A percentile compares a stretch with the other conserved stretches of the same genome.
Conservation (phyloP, 768 basidiomycete species). For the Tulasnella sp. region DNA sequence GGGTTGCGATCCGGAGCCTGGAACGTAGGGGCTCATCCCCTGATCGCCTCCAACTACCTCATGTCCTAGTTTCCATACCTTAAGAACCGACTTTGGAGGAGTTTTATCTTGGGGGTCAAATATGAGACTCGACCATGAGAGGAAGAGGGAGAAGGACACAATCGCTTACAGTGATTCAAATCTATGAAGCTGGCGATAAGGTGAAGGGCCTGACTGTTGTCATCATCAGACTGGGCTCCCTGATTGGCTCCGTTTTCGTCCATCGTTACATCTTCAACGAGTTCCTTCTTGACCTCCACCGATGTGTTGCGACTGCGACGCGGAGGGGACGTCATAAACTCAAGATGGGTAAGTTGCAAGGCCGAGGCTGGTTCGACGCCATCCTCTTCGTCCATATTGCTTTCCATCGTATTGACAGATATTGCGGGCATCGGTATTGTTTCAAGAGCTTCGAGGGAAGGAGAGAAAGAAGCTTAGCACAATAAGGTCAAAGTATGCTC, state of each 20-base stretch:
- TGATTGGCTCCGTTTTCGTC: background rate
- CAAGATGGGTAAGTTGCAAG: background rate
- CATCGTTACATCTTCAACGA: background rate
- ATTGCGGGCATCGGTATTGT: too few relatives aligned
- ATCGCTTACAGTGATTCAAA: background rate
- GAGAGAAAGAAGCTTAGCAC: too few relatives aligned
- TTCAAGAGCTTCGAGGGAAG: too few relatives aligned
- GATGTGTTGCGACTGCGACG: background rate
- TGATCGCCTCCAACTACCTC: background rate
- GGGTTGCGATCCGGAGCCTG: background rate
- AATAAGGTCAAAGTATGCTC: too few relatives aligned
- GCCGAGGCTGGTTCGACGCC: background rate
- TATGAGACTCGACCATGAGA: background rate
- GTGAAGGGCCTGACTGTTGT: background rate
- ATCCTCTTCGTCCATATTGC: too few relatives aligned
- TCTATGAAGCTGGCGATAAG: background rate
- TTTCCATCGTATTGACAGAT: too few relatives aligned
- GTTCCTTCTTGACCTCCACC: background rate
- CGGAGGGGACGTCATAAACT: background rate
- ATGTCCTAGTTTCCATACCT: background rate
- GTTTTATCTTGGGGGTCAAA: background rate
- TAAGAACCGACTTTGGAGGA: background rate
- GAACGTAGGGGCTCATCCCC: background rate
- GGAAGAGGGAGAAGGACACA: background rate
- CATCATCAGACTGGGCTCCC: background rate